These are phyloP conservation scores for Boletus smithii DNA, from an alignment of 1,284 basidiomycete genomes.

Conservation along the genomic window DNA sequence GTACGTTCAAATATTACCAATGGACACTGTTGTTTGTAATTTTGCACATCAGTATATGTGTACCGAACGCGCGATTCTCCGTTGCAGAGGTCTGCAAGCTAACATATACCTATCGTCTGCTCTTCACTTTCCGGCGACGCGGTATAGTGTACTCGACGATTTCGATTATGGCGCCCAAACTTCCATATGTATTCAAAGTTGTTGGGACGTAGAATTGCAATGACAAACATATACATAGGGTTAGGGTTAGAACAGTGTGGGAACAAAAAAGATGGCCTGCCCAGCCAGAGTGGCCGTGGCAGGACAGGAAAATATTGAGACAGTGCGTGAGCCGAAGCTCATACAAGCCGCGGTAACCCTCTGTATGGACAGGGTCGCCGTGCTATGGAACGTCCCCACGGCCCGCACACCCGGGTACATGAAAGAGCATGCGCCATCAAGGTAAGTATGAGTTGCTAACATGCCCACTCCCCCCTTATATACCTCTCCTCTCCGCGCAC, in stretches of 20 bases:
- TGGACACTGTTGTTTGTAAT: background rate
- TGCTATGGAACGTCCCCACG: constrained; percentile 46
- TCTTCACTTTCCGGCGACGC: no score
- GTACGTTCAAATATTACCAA: background rate
- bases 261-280: constrained; percentile 23
- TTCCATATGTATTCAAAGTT: constrained; percentile 41
- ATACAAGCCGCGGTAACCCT: constrained; percentile 33
- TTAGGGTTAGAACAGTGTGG: constrained; percentile 36
- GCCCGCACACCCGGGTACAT: constrained; percentile 45
- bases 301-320: constrained; percentile 70
- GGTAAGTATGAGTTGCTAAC: constrained; percentile 31
- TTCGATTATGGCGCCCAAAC: no score
- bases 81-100: no score
- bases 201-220: background rate
- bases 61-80: no score
- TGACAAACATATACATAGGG: constrained; percentile 30
- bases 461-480: constrained; percentile 14
- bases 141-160: no score
- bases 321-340: constrained; percentile 40
- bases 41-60: no score
- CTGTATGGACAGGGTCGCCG: constrained; percentile 45
- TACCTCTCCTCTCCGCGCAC: constrained; percentile 13
- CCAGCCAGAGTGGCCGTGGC: constrained; percentile 42
- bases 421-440: constrained; percentile 36
- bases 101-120: no score